Evolutionary conservation across 768 basidiomycete genomes (phyloP), one percentile per base, ranked within the genome.

Genomic region (Mrakia frigida): DNA sequence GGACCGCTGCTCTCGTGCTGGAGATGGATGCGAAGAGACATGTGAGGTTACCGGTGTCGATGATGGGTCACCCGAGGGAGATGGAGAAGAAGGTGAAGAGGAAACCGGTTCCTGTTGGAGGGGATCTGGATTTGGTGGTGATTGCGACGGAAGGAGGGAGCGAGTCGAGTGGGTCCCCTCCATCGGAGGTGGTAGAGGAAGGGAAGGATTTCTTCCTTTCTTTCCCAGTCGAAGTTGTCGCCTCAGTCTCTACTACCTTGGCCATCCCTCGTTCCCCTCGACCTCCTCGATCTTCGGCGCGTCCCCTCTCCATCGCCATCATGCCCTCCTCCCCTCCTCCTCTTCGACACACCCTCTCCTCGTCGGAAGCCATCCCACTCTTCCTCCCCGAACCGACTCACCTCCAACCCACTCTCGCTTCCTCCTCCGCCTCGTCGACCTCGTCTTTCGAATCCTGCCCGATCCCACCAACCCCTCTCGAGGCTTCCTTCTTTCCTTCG

Each of bases 51-150:
- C 28, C 43, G 3, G 18, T 14, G 16, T 50, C 46, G 46, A 14
- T 50, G 46, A 2, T 50, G 2, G 18, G 11, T 28, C 43, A 28
- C 13, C 28, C 33, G 28, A 50, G 25, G 35, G 31, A 72, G 35
- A 52, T 28, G n/a, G 46, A 72, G 53, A 72, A 52, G 53, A 52
- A 53, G 52, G 16, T 72, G 31, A 72, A 59, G 70, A 31, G 70
- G 52, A 72, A 72, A 23, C 70, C 70, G 0, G 70, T 72, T 23
- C 70, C 70, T 21, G 41, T 28, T 37, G 67, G 35, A 28, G 67
- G 25, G 9, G n/a, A 25, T 1, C 41, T 23, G n/a, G 67, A 56
- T 21, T 5, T 18, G 56, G 56, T 56, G n/a, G 25, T n/a, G n/a
- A 28, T 56, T 25, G 23, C 18, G 56, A 25, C 25, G n/a, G n/a